Evolutionary conservation across 2,329 filamentous ascomycete species (phyloP), one percentile per base, ranked within the genome.

Genomic region (Aspergillus pseudoterreus): DNA sequence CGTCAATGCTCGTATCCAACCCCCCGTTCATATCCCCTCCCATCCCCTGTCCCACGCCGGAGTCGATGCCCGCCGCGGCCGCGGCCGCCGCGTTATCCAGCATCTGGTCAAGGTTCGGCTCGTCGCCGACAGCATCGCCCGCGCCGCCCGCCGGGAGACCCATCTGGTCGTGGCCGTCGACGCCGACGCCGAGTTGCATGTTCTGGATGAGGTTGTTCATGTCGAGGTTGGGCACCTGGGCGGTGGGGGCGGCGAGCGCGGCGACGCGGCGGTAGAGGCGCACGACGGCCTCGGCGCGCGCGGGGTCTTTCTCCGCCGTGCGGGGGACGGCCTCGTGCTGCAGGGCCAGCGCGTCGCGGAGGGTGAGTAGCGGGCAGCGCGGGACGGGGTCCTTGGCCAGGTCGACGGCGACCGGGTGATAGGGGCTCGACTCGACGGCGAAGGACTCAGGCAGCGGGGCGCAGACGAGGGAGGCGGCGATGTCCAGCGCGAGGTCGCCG

Each of bases 181-280:
- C 65, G 11, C 63, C 67, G 9, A 75, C 65, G 10, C 63, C 67
- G 9, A 75, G 63, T 45, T 72, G 65, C 59, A 75, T 73, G 52
- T 72, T 66, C 17, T 71, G 63, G 39, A 76, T 75, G 44, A 75
- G 72, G 47, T 71, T 73, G 51, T 62, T 68, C 35, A 73, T 68
- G 54, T 73, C 73, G 21, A 75, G 67, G 47, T 69, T 74, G 4
- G 67, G 60, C 6, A 73, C 67, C 42, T 72, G 68, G 3, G 71
- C 65, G 1, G 71, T 67, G 5, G 69, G 64, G 1, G 70, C 63
- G 15, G 67, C 62, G 19, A 76, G 66, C 1, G 68, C 57, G 41
- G 75, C 71, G 4, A 78, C 72, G 17, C 74, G 73, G 8, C 75
- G 70, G 51, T 71, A 66, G 15, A 78, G 63, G 1, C 75, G 74